These are phyloP conservation scores for Thalassiosira ordinaria DNA, from an alignment of 352 stramenopile species.

Conservation along the genomic window DNA sequence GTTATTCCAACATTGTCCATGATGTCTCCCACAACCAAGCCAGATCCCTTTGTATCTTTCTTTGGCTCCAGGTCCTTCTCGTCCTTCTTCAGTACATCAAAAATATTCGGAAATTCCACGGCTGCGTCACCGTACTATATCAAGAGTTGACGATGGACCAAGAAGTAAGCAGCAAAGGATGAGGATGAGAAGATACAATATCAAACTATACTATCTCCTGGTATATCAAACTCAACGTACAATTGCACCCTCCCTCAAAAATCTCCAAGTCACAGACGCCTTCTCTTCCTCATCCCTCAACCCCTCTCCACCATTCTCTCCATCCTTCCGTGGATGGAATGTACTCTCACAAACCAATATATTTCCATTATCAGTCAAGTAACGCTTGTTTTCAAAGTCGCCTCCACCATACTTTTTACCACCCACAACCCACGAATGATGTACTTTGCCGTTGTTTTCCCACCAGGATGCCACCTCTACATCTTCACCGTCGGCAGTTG, in stretches of 20 bases:
- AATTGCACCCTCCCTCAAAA: constrained; percentile 63
- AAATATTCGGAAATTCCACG: constrained; percentile 54
- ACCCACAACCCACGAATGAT: constrained; percentile 78
- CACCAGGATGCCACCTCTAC: constrained; percentile 79
- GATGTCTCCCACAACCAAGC: constrained; percentile 40
- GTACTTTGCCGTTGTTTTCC: constrained; percentile 71
- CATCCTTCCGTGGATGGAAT: constrained; percentile 63
- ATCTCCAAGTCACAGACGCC: constrained; percentile 69
- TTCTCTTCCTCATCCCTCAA: constrained; percentile 45
- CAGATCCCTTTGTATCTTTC: constrained; percentile 11
- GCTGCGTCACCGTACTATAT: constrained; percentile 46
- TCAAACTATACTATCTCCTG: no score
- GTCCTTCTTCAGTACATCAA: constrained; percentile 56
- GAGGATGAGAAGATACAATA: background rate
- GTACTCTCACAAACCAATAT: constrained; percentile 77
- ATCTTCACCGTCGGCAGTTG: constrained; percentile 75
- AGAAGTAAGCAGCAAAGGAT: background rate
- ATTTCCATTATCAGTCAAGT: constrained; percentile 64
- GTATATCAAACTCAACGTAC: no score
- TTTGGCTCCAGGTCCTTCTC: constrained; percentile 37
- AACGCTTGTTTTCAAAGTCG: constrained; percentile 80
- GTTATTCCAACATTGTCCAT: constrained; percentile 46
- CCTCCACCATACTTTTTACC: constrained; percentile 79
- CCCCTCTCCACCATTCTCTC: constrained; percentile 21
- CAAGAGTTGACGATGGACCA: background rate